A percentile compares a stretch with the other conserved stretches of the same genome.
phyloP scores from a whole-genome alignment of 2,329 filamentous ascomycete species.

The Paecilomyces variotii region DNA sequence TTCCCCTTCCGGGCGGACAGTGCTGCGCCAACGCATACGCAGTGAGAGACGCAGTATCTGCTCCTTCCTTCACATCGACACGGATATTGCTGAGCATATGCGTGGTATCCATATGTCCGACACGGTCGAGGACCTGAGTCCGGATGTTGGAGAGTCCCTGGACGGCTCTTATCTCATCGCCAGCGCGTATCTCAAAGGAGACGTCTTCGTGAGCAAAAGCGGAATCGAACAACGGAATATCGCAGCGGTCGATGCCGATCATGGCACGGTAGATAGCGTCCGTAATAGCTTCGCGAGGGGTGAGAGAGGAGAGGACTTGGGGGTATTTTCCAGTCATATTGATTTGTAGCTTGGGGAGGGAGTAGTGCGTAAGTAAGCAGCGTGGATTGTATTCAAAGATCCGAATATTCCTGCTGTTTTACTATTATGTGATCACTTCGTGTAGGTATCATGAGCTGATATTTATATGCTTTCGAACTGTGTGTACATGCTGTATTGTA shows the following conservation, averaged over 20 bases:
- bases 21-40: constrained; percentile 20
- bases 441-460: neutral
- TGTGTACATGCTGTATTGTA: no score
- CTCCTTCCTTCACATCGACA: constrained; percentile 18
- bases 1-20: constrained; percentile 16
- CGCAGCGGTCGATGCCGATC: constrained; percentile 14
- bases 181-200: neutral
- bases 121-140: constrained; percentile 6
- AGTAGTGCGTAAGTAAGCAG: neutral
- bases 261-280: constrained; percentile 17
- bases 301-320: constrained; percentile 7
- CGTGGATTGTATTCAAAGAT: no score
- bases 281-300: constrained; percentile 15
- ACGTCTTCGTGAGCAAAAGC: constrained; percentile 10
- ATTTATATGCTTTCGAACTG: neutral
- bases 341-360: neutral
- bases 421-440: neutral
- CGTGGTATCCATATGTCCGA: constrained; percentile 20
- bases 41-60: constrained; percentile 16
- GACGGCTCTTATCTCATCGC: neutral
- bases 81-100: constrained; percentile 25
- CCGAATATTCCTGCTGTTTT: no score
- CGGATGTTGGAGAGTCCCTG: constrained; percentile 7
- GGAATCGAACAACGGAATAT: constrained; percentile 14
- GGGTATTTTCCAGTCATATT: neutral